Conservation (phyloP, 2,329 filamentous ascomycete species). For the Botryosphaeria dothidea region DNA sequence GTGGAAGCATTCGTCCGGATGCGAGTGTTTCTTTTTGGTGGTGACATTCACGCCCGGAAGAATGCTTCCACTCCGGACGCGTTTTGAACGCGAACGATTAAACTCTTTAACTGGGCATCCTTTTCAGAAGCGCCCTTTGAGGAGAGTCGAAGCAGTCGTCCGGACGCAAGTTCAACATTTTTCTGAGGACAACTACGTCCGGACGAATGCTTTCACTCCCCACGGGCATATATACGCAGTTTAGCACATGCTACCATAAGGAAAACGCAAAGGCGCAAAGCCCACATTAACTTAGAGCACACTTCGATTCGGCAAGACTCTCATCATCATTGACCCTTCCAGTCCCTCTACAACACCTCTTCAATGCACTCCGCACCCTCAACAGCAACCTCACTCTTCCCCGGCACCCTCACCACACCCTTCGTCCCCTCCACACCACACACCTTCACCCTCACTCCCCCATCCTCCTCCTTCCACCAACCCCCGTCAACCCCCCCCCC, state of each 20-base stretch:
- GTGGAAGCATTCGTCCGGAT: background rate
- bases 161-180: too few relatives aligned
- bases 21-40: background rate
- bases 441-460: background rate
- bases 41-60: background rate
- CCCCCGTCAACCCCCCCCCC: background rate
- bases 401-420: constrained; percentile 5
- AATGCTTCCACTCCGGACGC: background rate
- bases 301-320: background rate
- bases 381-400: background rate
- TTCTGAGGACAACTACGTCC: too few relatives aligned
- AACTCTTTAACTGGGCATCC: too few relatives aligned
- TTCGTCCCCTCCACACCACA: background rate
- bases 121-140: too few relatives aligned
- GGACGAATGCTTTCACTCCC: too few relatives aligned
- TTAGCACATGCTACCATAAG: background rate
- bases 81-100: too few relatives aligned
- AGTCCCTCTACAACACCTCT: background rate
- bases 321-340: too few relatives aligned
- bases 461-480: background rate
- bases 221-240: background rate
- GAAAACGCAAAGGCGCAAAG: too few relatives aligned
- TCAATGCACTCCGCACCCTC: background rate
- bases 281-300: too few relatives aligned
- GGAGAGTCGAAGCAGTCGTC: too few relatives aligned